A percentile compares a stretch with the other conserved stretches of the same genome.
phyloP scores from a whole-genome alignment of 176 grass and related monocot species.

The Phoenix roebelenii region DNA sequence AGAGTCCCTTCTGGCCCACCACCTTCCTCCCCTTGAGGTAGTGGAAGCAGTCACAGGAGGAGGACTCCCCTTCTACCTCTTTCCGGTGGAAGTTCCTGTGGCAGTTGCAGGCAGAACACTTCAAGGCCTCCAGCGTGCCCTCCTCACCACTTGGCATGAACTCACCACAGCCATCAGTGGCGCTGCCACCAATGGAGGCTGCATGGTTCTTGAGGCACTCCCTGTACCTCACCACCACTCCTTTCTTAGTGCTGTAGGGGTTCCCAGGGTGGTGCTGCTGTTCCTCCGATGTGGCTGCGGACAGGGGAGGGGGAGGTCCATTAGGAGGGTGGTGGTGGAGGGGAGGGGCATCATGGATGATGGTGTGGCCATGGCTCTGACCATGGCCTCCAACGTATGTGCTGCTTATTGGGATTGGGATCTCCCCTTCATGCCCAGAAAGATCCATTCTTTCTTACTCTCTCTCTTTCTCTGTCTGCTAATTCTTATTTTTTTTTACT shows the following conservation, averaged over 20 bases:
- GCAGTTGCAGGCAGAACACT: conserved; percentile 79
- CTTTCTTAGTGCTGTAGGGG: conserved; percentile 17
- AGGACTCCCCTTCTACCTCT: conserved; percentile 33
- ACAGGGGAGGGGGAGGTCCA: conserved; percentile 1
- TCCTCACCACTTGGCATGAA: conserved; percentile 75
- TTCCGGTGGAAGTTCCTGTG: conserved; percentile 93
- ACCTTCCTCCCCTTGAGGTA: conserved; percentile 18
- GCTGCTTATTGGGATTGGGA: conserved; percentile 77
- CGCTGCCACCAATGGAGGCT: conserved; percentile 72
- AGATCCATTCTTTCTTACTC: conserved; percentile 52
- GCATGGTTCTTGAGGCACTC: conserved; percentile 99
- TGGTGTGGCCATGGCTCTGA: conserved; percentile 25
- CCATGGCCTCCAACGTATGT: conserved; percentile 41
- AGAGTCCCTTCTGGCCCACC: conserved; percentile 6
- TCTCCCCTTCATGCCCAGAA: conserved; percentile 67
- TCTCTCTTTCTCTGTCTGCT: conserved; percentile 11
- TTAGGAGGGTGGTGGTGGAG: conserved; percentile 25
- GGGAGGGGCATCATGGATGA: conserved; percentile 40
- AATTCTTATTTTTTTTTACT: conserved; percentile 1
- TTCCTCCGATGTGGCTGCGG: conserved; percentile 11
- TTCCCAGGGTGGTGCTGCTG: conserved; percentile 10
- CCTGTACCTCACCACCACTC: conserved; percentile 42
- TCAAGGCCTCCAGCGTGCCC: conserved; percentile 51
- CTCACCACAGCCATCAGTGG: conserved; percentile 79
- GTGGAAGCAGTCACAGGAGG: conserved; percentile 15